Base-by-base conservation (phyloP, 768 basidiomycete species). In the Neoboletus magnificus region DNA sequence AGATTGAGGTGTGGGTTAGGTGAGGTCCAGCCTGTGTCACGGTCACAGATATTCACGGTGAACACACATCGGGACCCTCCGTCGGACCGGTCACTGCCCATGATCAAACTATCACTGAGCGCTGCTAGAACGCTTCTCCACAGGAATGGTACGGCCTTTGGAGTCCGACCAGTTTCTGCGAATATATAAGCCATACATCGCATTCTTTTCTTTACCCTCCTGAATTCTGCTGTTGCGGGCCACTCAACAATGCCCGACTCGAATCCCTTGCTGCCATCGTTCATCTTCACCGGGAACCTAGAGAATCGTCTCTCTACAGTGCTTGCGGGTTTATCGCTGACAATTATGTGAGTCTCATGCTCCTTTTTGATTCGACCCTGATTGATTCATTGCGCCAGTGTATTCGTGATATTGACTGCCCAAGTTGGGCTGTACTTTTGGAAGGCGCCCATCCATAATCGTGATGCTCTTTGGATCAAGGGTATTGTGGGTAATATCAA, bases 381-480 rank as follows among this genome's bases (percentile, higher is more conserved):
- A 57, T 27, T 22, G 23, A 22, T 1, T 52, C 18, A 16, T 33
- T 22, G 1, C 6, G 1, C 29, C 12, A 68, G 67, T 16, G 15
- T 58, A 35, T 68, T 67, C 33, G 1, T 58, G 37, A 46, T 67
- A 37, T 35, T 70, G n/a, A 67, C 65, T 9, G 1, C 43, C 23
- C 67, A 68, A 57, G 61, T 68, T 13, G 56, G 30, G 44, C n/a
- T 61, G 9, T 70, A 68, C 42, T 55, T 70, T 51, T 45, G 60
- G 55, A 69, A 36, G 20, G 37, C n/a, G 10, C 1, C 54, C 13
- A 25, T 60, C 37, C 63, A 54, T 43, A 15, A 37, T 33, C 59
- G 61, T 27, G 68, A 68, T 6, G 30, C 57, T 39, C 22, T 36
- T 49, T 68, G 67, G 67, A 42, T 63, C 41, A 68, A 67, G 50